Conservation (phyloP, 176 grass and related monocot genomes). For the Pontederia crassipes region DNA sequence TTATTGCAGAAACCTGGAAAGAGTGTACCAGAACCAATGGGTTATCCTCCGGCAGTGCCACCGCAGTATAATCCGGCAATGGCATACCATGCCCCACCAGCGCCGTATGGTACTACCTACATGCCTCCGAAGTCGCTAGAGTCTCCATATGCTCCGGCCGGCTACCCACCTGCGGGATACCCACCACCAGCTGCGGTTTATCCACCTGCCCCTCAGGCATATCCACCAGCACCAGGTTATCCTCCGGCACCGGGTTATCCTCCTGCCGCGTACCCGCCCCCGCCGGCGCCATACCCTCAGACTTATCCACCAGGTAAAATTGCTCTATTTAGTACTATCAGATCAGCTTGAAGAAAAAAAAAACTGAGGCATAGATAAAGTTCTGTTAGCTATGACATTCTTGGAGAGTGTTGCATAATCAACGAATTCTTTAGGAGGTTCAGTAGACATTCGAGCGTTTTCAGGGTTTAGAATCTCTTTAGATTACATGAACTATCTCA, state of each 20-base stretch:
- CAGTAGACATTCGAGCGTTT: too few relatives aligned
- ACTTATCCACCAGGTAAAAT: conserved; percentile 6
- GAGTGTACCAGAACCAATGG: background rate
- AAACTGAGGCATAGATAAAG: too few relatives aligned
- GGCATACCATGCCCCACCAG: background rate
- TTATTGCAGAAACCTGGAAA: conserved; percentile 5
- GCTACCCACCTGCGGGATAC: background rate
- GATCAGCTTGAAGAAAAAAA: background rate
- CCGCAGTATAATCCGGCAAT: background rate
- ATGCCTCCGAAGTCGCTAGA: background rate
- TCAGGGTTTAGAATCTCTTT: too few relatives aligned
- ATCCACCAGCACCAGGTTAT: background rate
- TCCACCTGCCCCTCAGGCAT: conserved; percentile 1
- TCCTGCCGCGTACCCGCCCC: background rate
- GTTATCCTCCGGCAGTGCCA: background rate
- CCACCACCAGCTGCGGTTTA: background rate
- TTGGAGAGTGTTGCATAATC: too few relatives aligned
- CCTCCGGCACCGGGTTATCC: background rate
- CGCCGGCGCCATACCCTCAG: background rate
- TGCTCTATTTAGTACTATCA: background rate
- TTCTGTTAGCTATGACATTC: too few relatives aligned
- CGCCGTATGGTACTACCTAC: background rate
- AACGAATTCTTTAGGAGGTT: too few relatives aligned
- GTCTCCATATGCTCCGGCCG: background rate
- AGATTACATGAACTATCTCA: too few relatives aligned